A percentile compares a stretch with the other conserved stretches of the same genome.
Conservation (phyloP, 495 filamentous ascomycete species). For the Bacidia gigantensis region DNA sequence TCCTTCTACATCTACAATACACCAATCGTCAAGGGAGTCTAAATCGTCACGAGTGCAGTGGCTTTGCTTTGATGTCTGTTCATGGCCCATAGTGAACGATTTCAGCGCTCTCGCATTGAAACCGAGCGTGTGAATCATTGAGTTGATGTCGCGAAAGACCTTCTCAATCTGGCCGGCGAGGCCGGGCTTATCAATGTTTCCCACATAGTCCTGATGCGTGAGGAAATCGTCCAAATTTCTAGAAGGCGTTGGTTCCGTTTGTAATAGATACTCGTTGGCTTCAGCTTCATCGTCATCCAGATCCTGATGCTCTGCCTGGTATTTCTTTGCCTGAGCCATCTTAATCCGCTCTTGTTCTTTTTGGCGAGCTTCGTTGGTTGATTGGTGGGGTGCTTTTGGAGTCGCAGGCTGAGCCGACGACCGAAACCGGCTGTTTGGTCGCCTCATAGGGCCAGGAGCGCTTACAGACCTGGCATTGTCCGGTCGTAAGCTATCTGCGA, state of each 20-base stretch:
- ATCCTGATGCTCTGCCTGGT: slow-evolving; percentile 23
- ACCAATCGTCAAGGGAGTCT: slow-evolving; percentile 50
- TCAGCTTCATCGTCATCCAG: slow-evolving; percentile 50
- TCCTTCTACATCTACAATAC: slow-evolving; percentile 53
- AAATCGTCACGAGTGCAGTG: slow-evolving; percentile 44
- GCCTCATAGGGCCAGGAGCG: slow-evolving; percentile 33
- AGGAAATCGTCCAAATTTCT: slow-evolving; percentile 48
- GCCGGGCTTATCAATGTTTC: slow-evolving; percentile 42
- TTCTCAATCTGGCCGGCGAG: slow-evolving; percentile 69
- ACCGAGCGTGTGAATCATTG: slow-evolving; percentile 87
- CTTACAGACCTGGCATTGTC: slow-evolving; percentile 44
- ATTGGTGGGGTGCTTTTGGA: slow-evolving; percentile 13
- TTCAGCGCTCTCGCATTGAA: slow-evolving; percentile 68
- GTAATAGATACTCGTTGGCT: slow-evolving; percentile 42
- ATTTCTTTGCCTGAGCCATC: slow-evolving; percentile 19
- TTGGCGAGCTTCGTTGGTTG: slow-evolving; percentile 25
- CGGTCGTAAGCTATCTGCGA: slow-evolving; percentile 32
- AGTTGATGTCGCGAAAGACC: slow-evolving; percentile 85
- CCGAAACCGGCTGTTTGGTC: slow-evolving; percentile 26
- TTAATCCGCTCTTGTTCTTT: slow-evolving; percentile 26
- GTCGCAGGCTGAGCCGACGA: slow-evolving; percentile 10
- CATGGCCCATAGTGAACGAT: slow-evolving; percentile 56
- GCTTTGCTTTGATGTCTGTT: slow-evolving; percentile 32
- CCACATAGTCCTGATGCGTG: slow-evolving; percentile 54
- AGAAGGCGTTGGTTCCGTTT: slow-evolving; percentile 36